Conservation (phyloP, 768 basidiomycete species). For the Vishniacozyma victoriae region DNA sequence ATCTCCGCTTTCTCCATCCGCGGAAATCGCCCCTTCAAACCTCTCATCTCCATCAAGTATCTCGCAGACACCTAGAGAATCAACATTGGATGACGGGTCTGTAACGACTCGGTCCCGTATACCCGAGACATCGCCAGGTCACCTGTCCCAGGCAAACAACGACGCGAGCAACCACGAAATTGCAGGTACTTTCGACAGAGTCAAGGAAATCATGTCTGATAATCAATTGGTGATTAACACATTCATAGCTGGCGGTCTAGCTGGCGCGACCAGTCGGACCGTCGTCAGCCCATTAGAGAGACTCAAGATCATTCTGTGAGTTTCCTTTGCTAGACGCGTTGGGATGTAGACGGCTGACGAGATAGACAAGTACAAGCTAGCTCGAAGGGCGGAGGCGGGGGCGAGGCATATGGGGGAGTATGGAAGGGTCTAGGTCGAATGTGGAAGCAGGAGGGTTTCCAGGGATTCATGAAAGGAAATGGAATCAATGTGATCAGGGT, state of each 20-base stretch:
- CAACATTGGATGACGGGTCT: no score
- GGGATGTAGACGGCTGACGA: background rate
- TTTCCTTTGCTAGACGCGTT: constrained; percentile 14
- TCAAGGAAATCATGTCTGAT: constrained; percentile 27
- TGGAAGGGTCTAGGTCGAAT: constrained; percentile 56
- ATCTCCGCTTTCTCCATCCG: no score
- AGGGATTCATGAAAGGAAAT: constrained; percentile 90
- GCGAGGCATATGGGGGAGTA: constrained; percentile 33
- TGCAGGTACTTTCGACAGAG: constrained; percentile 5
- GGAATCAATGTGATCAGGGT: constrained; percentile 53
- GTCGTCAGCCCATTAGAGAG: constrained; percentile 88
- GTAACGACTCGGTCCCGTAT: no score
- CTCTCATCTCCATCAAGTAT: no score
- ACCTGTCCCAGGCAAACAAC: no score
- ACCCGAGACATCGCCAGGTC: no score
- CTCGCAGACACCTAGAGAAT: no score
- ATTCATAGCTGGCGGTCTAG: constrained; percentile 45
- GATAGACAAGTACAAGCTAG: constrained; percentile 81
- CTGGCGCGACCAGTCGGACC: constrained; percentile 65
- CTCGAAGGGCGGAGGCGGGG: constrained; percentile 13
- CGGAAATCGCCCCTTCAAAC: no score
- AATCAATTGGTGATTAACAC: constrained; percentile 42
- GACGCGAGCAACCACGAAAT: no score
- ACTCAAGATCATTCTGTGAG: constrained; percentile 93
- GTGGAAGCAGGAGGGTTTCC: constrained; percentile 90